Evolutionary conservation across 1,139 yeast genomes (phyloP), one percentile per base, ranked within the genome.

Genomic region (Lodderomyces metapsilosis): DNA sequence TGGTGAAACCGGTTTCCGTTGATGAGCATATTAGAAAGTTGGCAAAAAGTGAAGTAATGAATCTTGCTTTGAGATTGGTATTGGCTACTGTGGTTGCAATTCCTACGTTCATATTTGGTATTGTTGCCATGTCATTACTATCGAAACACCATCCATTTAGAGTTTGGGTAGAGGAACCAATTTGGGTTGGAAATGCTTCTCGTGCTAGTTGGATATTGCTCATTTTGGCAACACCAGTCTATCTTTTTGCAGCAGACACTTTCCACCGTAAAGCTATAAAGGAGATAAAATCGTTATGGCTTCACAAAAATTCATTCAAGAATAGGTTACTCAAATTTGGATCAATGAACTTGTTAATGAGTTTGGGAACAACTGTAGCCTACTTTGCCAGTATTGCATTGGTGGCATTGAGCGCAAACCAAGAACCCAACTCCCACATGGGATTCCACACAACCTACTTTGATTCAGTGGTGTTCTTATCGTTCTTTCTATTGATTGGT

Each of bases 391-490:
- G 88, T 54, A 72, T 85, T 39, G 82, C 74, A 0, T 61, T 83
- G 38, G 61, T 85, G 21, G 68, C 64, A 2, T 53, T 83, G 17
- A 71, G 82, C 32, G 74, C 87, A 0, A 57, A 54, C 23, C 64
- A 71, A 20, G 44, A 57, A 5, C 54, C 59, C 2, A 47, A 42
- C 43, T 46, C 56, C 8, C 49, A 50, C n/a, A 54, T 48, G 51
- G 87, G 82, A 0, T 73, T 74, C 43, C 73, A 80, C 20, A 80
- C 86, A 1, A 80, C 88, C 0, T 85, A 83, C 52, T 85, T 85
- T 57, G 94, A 85, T 55, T 81, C 91, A 1, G 92, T 84, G 30
- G 88, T 85, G 3, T 85, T 85, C 53, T 66, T 85, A 49, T 77
- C 89, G 0, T 78, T 85, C 53, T 85, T 85, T 58, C 62, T 85